These are phyloP conservation scores for Hippophae rhamnoides DNA, from an alignment of 306 rosid genomes.

Conservation along the genomic window DNA sequence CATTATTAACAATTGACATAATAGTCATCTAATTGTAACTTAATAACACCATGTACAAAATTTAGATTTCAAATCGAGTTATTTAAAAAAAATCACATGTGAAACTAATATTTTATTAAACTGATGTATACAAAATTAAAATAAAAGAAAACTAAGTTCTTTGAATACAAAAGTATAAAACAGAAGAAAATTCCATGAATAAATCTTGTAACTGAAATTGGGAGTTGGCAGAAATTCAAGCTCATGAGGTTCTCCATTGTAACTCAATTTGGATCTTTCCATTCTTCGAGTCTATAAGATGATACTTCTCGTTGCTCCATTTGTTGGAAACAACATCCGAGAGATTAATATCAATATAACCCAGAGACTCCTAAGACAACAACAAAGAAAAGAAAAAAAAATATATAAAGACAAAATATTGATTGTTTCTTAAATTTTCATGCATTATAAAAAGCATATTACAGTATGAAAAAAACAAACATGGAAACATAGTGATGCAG, in stretches of 20 bases:
- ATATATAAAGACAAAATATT: neutral
- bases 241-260: constrained; percentile 64
- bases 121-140: constrained; percentile 6
- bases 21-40: no score
- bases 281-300: constrained; percentile 88
- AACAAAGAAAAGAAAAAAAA: no score
- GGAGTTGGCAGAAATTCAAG: neutral
- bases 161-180: neutral
- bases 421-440: neutral
- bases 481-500: no score
- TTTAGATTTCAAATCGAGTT: no score
- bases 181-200: no score
- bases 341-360: constrained; percentile 59
- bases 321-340: constrained; percentile 63
- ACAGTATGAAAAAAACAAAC: no score
- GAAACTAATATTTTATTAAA: neutral
- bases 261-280: constrained; percentile 78
- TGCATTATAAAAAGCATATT: neutral
- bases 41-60: no score
- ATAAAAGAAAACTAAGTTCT: constrained; percentile 1
- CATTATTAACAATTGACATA: no score
- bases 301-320: constrained; percentile 66
- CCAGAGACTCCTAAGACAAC: constrained; percentile 55
- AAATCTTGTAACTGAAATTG: no score
- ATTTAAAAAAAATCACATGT: no score